Evolutionary conservation across 495 filamentous ascomycete genomes (phyloP), one percentile per base, ranked within the genome.

Genomic region (Penicillium canescens): DNA sequence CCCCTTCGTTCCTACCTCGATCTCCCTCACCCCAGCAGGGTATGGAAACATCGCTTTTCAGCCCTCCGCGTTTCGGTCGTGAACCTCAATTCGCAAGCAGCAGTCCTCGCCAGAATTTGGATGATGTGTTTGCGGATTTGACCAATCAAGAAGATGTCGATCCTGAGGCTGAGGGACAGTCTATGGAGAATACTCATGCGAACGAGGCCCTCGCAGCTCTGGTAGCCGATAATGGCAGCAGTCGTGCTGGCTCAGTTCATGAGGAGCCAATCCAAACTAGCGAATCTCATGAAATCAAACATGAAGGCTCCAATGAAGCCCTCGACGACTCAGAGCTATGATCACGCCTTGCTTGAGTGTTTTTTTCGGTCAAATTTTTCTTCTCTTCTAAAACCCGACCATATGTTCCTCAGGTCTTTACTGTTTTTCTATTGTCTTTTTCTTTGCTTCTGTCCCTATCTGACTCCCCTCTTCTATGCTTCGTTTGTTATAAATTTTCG

Each of bases 121-220:
- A 76, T 42, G 74, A 79, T 52, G 67, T 79, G 10, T 79, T 79
- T 57, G 74, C 74, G 6, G 74, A 77, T 26, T 46, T 79, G 31
- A 79, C 74, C 0, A 79, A 79, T 42, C 69, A 79, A 57, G 74
- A 77, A 52, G 75, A 78, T 48, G 61, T 55, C 5, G 72, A 76
- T 5, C 59, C 56, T 11, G 72, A 76, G 12, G 34, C 57, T 11
- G 70, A 74, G 42, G 54, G 57, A 0, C 62, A 68, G 41, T 56
- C 62, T 11, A 75, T 77, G 69, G 74, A 77, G 44, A 78, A 76
- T 50, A 69, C 69, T 8, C 76, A 79, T 55, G 73, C 73, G 11
- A 74, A 69, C 28, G 76, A 79, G 46, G 76, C 73, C 1, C 63
- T 79, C 3, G 76, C 78, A 42, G 72, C 62, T 24, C 66, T 79